Conservation (phyloP, 768 basidiomycete genomes). For the Obba rivulosa region DNA sequence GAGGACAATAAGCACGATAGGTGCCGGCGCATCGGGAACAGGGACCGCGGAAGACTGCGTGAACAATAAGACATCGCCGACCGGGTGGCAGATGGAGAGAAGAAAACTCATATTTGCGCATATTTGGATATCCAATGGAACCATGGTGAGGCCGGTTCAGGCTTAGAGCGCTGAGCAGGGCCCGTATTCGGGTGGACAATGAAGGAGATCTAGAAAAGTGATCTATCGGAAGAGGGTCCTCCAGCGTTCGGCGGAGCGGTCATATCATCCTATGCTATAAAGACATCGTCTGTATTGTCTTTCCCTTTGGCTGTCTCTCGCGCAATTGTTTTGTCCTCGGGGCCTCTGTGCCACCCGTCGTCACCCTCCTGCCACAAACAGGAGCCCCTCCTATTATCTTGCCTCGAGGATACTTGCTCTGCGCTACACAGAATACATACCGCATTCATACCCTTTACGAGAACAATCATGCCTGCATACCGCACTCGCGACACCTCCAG, state of each 20-base stretch:
- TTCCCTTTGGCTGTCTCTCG: conserved; percentile 46
- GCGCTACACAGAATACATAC: conserved; percentile 21
- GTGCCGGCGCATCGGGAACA: conserved; percentile 17
- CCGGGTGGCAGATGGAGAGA: conserved; percentile 12
- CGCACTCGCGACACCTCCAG: conserved; percentile 73
- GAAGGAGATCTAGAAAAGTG: conserved; percentile 18
- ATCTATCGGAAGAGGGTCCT: conserved; percentile 14
- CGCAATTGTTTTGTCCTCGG: conserved; percentile 59
- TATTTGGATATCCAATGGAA: conserved; percentile 23
- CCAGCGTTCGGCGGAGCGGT: conserved; percentile 20
- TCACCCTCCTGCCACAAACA: conserved; percentile 35
- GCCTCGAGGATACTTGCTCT: conserved; percentile 22
- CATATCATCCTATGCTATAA: conserved; percentile 25
- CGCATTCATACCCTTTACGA: conserved; percentile 24
- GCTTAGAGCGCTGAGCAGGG: conserved; percentile 17
- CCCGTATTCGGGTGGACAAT: conserved; percentile 15
- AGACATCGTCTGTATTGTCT: conserved; percentile 26
- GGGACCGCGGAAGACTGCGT: conserved; percentile 11
- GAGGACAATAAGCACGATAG: conserved; percentile 19
- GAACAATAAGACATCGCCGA: conserved; percentile 21
- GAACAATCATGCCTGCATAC: conserved; percentile 67
- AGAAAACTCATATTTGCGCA: conserved; percentile 16
- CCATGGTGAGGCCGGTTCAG: conserved; percentile 13
- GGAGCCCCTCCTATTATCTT: conserved; percentile 31
- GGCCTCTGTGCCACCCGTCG: conserved; percentile 47